Conservation (phyloP, 1,284 basidiomycete species). For the Gymnopus androsaceus region DNA sequence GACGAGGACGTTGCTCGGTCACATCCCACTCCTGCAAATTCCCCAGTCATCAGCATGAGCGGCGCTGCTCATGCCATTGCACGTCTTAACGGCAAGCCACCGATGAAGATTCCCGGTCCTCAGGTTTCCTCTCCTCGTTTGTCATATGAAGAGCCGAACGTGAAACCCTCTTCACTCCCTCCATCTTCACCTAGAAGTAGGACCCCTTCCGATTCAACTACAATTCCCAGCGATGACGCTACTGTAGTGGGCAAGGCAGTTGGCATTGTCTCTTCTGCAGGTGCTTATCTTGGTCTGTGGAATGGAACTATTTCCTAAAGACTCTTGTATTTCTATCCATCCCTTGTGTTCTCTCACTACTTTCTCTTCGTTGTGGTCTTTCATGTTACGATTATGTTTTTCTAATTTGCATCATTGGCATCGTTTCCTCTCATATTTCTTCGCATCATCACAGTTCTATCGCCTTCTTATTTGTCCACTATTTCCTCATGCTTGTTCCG, state of each 20-base stretch:
- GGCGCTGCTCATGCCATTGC: constrained; percentile 16
- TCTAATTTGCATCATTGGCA: neutral
- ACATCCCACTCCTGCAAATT: constrained; percentile 41
- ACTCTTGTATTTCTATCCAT: neutral
- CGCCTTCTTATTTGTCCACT: neutral
- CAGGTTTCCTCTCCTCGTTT: constrained; percentile 6
- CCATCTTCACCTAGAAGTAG: constrained; percentile 19
- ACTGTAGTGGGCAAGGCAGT: constrained; percentile 69
- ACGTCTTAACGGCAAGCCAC: constrained; percentile 14
- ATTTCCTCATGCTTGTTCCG: neutral
- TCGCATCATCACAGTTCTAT: neutral
- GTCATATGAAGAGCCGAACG: too few species aligned
- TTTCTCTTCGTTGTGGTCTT: neutral
- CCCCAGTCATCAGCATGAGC: constrained; percentile 39
- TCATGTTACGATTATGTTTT: neutral
- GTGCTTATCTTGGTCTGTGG: constrained; percentile 64
- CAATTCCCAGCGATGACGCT: constrained; percentile 22
- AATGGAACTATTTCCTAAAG: constrained; percentile 13
- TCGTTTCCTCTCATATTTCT: neutral
- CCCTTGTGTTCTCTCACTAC: neutral
- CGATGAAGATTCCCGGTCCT: constrained; percentile 5
- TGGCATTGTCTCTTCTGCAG: constrained; percentile 67
- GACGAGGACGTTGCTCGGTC: constrained; percentile 30
- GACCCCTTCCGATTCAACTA: neutral
- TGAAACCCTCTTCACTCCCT: constrained; percentile 1